These are phyloP conservation scores for Nepenthes alata DNA, from an alignment of 179 eudicot genomes.

Conservation along the genomic window DNA sequence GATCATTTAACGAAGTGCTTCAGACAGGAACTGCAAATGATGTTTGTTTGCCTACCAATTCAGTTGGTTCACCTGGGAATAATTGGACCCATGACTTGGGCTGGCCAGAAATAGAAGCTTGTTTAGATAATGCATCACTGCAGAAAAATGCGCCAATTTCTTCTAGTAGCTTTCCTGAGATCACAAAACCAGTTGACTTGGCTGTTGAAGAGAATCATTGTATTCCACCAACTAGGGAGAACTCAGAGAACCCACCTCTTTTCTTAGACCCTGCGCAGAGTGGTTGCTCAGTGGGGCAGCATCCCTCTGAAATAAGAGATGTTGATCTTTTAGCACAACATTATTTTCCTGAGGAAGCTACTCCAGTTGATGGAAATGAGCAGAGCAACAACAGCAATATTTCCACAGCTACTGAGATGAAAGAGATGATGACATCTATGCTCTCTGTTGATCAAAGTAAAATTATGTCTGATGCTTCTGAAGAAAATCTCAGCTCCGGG, in stretches of 20 bases:
- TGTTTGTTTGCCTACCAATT: slow-evolving; percentile 7
- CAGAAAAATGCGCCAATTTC: not conserved
- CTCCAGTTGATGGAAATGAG: slow-evolving; percentile 3
- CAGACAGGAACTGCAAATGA: slow-evolving; percentile 16
- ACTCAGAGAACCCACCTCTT: slow-evolving; percentile 10
- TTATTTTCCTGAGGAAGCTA: slow-evolving; percentile 14
- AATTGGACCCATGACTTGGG: slow-evolving; percentile 2
- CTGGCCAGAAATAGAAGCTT: slow-evolving; percentile 13
- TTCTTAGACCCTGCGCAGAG: slow-evolving; percentile 5
- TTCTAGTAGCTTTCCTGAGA: not conserved
- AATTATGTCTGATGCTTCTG: slow-evolving; percentile 9
- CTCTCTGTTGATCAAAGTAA: not conserved
- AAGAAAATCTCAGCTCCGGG: too few species aligned
- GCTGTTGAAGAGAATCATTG: slow-evolving; percentile 9
- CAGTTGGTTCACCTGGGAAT: slow-evolving; percentile 9
- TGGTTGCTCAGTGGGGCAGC: slow-evolving; percentile 7
- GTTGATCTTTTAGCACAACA: slow-evolving; percentile 9
- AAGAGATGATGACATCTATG: slow-evolving; percentile 5
- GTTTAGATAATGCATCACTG: slow-evolving; percentile 7
- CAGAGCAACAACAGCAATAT: slow-evolving; percentile 4
- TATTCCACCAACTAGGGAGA: slow-evolving; percentile 9
- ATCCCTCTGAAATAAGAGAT: slow-evolving; percentile 10
- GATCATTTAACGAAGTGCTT: slow-evolving; percentile 7
- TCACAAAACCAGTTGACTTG: slow-evolving; percentile 2
- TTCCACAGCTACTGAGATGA: slow-evolving; percentile 5